phyloP scores from a whole-genome alignment of 495 filamentous ascomycete genomes.

The Penicillium crystallinum region DNA sequence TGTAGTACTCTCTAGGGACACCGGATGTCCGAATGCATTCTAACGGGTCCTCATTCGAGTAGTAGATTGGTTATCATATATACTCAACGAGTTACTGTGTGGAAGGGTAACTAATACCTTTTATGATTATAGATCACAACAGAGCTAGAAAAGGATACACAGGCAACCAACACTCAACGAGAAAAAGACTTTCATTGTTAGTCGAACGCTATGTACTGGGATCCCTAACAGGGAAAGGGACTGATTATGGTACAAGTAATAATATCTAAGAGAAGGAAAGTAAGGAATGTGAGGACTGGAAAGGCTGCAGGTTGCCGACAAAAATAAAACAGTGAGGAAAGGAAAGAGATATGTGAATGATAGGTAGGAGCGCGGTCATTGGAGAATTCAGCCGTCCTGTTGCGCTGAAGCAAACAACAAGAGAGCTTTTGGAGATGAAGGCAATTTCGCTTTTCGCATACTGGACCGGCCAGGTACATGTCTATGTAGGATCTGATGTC shows the following conservation, averaged over 20 bases:
- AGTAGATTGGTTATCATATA: too few relatives aligned
- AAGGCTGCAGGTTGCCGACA: not conserved
- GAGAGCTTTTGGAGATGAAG: not conserved
- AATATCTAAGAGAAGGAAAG: not conserved
- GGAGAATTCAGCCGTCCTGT: not conserved
- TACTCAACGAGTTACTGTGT: too few relatives aligned
- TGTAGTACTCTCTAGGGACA: too few relatives aligned
- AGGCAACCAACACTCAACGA: not conserved
- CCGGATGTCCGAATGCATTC: too few relatives aligned
- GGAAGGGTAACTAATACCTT: too few relatives aligned
- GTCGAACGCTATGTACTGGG: constrained; percentile 2
- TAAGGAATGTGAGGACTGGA: not conserved
- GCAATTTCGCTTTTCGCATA: constrained; percentile 2
- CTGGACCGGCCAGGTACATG: constrained; percentile 7
- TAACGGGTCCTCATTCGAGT: too few relatives aligned
- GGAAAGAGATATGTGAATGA: not conserved
- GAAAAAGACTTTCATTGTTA: not conserved
- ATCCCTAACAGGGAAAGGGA: not conserved
- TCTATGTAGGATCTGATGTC: not conserved
- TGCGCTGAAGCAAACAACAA: not conserved
- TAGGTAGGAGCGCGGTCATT: constrained; percentile 1
- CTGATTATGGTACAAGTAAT: constrained; percentile 9
- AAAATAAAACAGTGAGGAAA: not conserved
- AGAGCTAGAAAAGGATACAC: too few relatives aligned
- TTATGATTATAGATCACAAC: too few relatives aligned